phyloP scores from a whole-genome alignment of 2,329 filamentous ascomycete species.

The Pestalotiopsis sp. region DNA sequence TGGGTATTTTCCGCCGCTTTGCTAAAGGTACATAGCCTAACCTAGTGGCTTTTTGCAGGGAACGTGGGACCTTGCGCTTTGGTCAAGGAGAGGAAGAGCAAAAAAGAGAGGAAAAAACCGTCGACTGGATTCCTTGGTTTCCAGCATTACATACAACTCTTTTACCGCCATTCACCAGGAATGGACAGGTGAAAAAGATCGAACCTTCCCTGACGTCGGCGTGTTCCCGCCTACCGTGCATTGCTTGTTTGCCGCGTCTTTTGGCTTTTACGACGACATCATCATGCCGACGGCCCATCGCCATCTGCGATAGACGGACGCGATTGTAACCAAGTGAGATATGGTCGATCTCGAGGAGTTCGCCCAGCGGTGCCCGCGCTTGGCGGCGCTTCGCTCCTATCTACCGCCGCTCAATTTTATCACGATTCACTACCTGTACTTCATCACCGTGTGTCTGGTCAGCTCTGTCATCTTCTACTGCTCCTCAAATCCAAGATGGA shows the following conservation, averaged over 20 bases:
- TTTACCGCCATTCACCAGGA: background rate
- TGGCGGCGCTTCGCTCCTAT: slow-evolving; percentile 21
- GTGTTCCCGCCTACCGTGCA: too few relatives aligned
- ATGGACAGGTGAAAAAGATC: too few relatives aligned
- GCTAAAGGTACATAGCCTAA: too few relatives aligned
- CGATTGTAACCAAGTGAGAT: background rate
- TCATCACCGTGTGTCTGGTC: slow-evolving; percentile 57
- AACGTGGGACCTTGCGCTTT: background rate
- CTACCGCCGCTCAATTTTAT: slow-evolving; percentile 60
- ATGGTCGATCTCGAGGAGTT: background rate
- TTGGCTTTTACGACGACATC: background rate
- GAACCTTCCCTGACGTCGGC: too few relatives aligned
- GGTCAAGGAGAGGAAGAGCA: background rate
- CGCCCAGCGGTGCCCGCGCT: background rate
- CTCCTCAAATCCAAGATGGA: slow-evolving; percentile 51
- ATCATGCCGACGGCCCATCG: background rate
- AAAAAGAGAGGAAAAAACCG: background rate
- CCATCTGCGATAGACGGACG: background rate
- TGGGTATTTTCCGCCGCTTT: too few relatives aligned
- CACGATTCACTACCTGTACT: slow-evolving; percentile 69
- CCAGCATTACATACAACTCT: too few relatives aligned
- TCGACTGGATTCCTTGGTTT: background rate
- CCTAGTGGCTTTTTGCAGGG: background rate
- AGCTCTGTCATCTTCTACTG: slow-evolving; percentile 65
- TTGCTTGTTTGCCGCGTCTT: too few relatives aligned